Base-by-base conservation (phyloP, 116 monocot species). In the Posidonia oceanica region DNA sequence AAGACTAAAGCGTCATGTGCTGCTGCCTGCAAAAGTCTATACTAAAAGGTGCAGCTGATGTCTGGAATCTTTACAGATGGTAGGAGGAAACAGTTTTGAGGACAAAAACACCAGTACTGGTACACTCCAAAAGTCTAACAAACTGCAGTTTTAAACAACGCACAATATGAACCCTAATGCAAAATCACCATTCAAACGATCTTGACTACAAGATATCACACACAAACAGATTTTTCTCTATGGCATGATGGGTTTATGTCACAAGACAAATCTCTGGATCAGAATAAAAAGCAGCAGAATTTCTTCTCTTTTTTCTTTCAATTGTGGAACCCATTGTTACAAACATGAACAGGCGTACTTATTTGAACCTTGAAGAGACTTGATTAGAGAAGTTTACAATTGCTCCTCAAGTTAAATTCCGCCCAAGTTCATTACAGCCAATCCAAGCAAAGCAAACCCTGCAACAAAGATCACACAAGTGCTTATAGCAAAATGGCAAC, bases 351-450 rank as follows among this genome's bases (percentile, higher is more conserved):
- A 62, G 14, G 14, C 15, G 17, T n/a, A 64, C 7, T n/a, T 64
- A 15, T 13, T 42, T 40, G 20, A 39, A n/a, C n/a, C n/a, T 64
- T n/a, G 64, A 61, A 61, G 64, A 16, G 62, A 62, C 3, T 36
- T 38, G 36, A 36, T 62, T 36, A 62, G 62, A 62, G 14, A 62
- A 62, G 62, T 62, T 62, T 62, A 62, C 62, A 62, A 62, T 14
- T 15, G 15, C 36, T 62, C 62, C 23, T 38, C 36, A 12, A 12
- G 2, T 29, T 41, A 64, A 40, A 41, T 3, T 39, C 41, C 40
- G 18, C 41, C 3, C 17, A n/a, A 15, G 64, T 64, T 16, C 64
- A 64, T 64, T 6, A 64, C 41, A 52, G 15, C 65, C 17, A 65
- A 65, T 22, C 44, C 7, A 52, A 64, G 39, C 37, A 64, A 40